phyloP scores from a whole-genome alignment of 768 basidiomycete genomes.

The Termitomyces sp. region DNA sequence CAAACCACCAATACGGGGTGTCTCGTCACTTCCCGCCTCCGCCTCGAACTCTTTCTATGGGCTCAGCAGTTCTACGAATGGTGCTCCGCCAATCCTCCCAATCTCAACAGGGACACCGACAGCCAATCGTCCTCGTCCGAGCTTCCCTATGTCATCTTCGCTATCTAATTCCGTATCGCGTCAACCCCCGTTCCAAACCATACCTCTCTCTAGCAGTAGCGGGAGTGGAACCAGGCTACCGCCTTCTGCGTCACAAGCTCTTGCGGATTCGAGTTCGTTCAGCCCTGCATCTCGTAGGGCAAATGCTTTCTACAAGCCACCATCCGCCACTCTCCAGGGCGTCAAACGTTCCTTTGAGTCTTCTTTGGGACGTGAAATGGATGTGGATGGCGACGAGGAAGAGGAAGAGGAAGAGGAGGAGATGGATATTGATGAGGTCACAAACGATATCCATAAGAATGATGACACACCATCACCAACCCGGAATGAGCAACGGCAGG shows the following conservation, averaged over 20 bases:
- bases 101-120: constrained; percentile 3
- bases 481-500: constrained; percentile 13
- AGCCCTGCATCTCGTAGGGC: constrained; percentile 48
- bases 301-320: constrained; percentile 69
- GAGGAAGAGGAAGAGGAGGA: no score
- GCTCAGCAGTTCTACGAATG: constrained; percentile 18
- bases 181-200: not conserved
- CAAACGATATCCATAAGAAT: constrained; percentile 6
- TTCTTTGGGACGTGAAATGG: constrained; percentile 5
- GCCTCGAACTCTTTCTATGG: constrained; percentile 15
- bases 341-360: constrained; percentile 28
- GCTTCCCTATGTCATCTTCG: constrained; percentile 17
- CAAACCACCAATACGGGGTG: not conserved
- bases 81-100: constrained; percentile 19
- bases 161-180: constrained; percentile 6
- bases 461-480: constrained; percentile 3
- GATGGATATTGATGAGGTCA: not conserved
- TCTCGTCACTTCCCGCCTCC: constrained; percentile 3
- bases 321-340: constrained; percentile 27
- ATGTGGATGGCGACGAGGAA: constrained; percentile 9
- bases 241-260: constrained; percentile 2
- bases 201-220: not conserved
- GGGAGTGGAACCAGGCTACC: constrained; percentile 1
- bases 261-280: constrained; percentile 23
- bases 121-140: constrained; percentile 23